These are phyloP conservation scores for Pulveroboletus sp. DNA, from an alignment of 768 basidiomycete genomes.

Conservation along the genomic window DNA sequence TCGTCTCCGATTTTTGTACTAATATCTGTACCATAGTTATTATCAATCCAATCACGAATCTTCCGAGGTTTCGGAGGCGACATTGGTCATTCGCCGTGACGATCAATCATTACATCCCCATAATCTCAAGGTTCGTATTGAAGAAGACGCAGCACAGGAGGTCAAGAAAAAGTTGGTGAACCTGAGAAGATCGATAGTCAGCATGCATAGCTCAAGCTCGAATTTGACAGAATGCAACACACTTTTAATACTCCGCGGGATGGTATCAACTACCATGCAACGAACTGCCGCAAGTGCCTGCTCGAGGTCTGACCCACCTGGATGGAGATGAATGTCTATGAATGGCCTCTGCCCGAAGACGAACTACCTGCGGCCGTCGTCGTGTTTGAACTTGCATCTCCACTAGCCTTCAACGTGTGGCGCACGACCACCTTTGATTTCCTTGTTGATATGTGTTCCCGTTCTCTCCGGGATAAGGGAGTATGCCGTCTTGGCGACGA, in stretches of 20 bases:
- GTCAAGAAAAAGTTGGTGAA: slow-evolving; percentile 21
- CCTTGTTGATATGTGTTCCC: slow-evolving; percentile 27
- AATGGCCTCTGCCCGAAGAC: slow-evolving; percentile 42
- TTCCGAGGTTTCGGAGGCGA: slow-evolving; percentile 3
- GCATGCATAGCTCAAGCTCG: too few relatives aligned
- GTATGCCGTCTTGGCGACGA: neutral
- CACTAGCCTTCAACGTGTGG: slow-evolving; percentile 37
- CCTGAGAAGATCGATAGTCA: slow-evolving; percentile 6
- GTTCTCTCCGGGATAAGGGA: too few relatives aligned
- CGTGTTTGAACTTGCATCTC: slow-evolving; percentile 41
- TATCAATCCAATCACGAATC: slow-evolving; percentile 22
- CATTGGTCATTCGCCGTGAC: slow-evolving; percentile 29
- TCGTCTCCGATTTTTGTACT: slow-evolving; percentile 24
- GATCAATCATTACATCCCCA: slow-evolving; percentile 31
- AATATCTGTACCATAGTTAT: slow-evolving; percentile 33
- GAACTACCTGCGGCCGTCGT: slow-evolving; percentile 17
- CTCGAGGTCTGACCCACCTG: too few relatives aligned
- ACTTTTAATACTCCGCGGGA: too few relatives aligned
- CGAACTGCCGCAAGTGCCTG: neutral
- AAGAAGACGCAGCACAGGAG: slow-evolving; percentile 18
- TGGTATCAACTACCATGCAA: neutral
- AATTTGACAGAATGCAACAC: too few relatives aligned
- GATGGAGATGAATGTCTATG: slow-evolving; percentile 17
- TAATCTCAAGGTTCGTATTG: slow-evolving; percentile 27
- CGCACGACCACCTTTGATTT: slow-evolving; percentile 21